These are phyloP conservation scores for Solanum chmielewskii DNA, from an alignment of 257 asterid genomes.

Conservation along the genomic window DNA sequence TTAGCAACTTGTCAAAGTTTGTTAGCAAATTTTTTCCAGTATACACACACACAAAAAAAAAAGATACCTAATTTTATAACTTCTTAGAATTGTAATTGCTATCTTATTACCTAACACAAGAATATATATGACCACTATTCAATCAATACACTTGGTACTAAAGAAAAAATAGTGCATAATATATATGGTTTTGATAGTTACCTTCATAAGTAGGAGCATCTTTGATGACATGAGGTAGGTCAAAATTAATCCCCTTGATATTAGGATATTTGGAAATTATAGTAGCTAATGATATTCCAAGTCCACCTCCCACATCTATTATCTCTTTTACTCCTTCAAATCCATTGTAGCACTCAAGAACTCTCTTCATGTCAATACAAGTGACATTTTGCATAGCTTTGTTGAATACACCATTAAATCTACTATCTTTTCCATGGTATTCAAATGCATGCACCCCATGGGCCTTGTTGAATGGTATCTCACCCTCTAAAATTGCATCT, in stretches of 20 bases:
- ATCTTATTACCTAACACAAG: background rate
- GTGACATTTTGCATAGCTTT: constrained; percentile 1
- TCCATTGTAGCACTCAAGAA: constrained; percentile 9
- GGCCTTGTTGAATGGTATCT: constrained; percentile 1
- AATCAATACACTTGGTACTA: background rate
- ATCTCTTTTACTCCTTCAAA: constrained; percentile 8
- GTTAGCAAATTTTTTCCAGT: too few relatives aligned
- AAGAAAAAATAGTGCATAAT: background rate
- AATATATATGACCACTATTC: background rate
- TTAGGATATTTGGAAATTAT: constrained; percentile 1
- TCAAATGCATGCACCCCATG: constrained; percentile 7
- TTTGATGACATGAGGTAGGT: constrained; percentile 1
- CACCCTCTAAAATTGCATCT: constrained; percentile 5
- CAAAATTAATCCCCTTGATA: constrained; percentile 2
- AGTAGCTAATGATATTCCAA: background rate
- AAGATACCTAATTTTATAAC: background rate
- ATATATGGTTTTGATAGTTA: background rate
- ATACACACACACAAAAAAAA: background rate
- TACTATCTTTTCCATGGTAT: background rate
- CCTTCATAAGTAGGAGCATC: background rate
- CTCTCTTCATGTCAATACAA: background rate
- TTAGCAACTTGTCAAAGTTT: background rate
- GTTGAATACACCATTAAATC: constrained; percentile 4
- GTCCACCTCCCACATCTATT: constrained; percentile 22
- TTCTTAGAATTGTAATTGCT: background rate